Evolutionary conservation across 73 alveolate species (phyloP).

Genomic region (Tetrahymena elliotti): DNA sequence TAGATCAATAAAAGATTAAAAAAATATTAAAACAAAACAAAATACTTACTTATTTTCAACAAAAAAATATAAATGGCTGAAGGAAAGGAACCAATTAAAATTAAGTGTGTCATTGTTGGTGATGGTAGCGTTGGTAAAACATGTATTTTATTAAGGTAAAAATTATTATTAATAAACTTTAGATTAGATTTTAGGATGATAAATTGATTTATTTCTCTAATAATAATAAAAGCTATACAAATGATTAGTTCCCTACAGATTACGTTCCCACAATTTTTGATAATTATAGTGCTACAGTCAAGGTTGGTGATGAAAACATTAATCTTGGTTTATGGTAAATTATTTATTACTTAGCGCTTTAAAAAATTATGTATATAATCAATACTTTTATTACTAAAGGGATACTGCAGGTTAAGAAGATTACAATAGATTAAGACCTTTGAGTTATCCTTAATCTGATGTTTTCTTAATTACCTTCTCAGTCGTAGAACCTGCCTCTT

Average conservation of each 20-base stretch:
- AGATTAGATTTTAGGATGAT: background rate
- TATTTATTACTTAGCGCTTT: background rate
- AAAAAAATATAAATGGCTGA: background rate
- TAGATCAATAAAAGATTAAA: background rate
- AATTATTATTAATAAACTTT: background rate
- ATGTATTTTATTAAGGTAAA: constrained; percentile 51
- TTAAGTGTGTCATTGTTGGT: constrained; percentile 62
- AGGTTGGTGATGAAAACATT: constrained; percentile 42
- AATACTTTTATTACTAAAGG: constrained; percentile 1
- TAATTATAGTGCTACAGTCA: constrained; percentile 48
- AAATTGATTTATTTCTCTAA: background rate
- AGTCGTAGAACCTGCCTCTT: constrained; percentile 51
- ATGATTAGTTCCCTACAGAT: constrained; percentile 61
- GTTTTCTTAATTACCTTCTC: constrained; percentile 59
- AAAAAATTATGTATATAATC: background rate
- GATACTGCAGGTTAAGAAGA: constrained; percentile 79
- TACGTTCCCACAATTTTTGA: constrained; percentile 69
- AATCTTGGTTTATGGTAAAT: constrained; percentile 54
- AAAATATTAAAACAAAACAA: background rate
- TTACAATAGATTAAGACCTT: constrained; percentile 63
- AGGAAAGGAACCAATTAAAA: constrained; percentile 6
- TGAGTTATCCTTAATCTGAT: constrained; percentile 66
- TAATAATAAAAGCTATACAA: constrained; percentile 28
- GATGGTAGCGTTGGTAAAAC: constrained; percentile 74
- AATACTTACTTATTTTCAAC: background rate